Evolutionary conservation across 2,329 filamentous ascomycete species (phyloP).

Genomic region (Cytospora piceae): DNA sequence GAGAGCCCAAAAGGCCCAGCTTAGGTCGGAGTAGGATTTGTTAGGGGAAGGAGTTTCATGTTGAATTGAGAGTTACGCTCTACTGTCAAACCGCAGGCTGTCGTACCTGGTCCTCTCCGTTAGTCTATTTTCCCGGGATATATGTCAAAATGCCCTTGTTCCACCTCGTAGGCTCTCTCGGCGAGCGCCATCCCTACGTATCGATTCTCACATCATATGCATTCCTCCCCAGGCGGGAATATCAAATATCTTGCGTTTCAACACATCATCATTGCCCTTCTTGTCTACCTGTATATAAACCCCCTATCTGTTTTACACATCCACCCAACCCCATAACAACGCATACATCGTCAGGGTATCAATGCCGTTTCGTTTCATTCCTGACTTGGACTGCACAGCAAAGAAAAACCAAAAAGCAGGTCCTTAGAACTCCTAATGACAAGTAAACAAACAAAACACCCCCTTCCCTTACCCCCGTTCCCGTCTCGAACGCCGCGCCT

Average conservation of each 20-base stretch:
- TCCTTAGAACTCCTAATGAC: slow-evolving; percentile 10
- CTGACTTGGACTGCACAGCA: slow-evolving; percentile 13
- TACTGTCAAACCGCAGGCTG: no score
- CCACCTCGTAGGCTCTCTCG: no score
- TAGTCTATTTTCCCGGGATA: no score
- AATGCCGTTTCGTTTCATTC: slow-evolving; percentile 11
- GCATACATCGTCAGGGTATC: slow-evolving; percentile 24
- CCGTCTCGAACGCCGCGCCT: slow-evolving; percentile 10
- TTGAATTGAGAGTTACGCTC: no score
- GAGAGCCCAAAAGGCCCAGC: no score
- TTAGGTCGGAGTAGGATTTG: no score
- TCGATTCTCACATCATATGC: neutral
- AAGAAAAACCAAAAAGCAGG: slow-evolving; percentile 1
- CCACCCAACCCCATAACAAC: slow-evolving; percentile 1
- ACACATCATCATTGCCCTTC: slow-evolving; percentile 11
- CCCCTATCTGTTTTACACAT: neutral
- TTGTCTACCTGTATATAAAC: slow-evolving; percentile 3
- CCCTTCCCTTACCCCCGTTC: neutral
- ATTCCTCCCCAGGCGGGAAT: neutral
- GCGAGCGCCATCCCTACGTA: no score
- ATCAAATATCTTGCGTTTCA: neutral
- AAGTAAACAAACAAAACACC: neutral
- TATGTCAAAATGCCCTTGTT: no score
- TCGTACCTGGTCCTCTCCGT: no score
- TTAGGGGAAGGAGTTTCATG: no score